phyloP scores from a whole-genome alignment of 2,329 filamentous ascomycete species.

The Sarocladiaceae sp. region DNA sequence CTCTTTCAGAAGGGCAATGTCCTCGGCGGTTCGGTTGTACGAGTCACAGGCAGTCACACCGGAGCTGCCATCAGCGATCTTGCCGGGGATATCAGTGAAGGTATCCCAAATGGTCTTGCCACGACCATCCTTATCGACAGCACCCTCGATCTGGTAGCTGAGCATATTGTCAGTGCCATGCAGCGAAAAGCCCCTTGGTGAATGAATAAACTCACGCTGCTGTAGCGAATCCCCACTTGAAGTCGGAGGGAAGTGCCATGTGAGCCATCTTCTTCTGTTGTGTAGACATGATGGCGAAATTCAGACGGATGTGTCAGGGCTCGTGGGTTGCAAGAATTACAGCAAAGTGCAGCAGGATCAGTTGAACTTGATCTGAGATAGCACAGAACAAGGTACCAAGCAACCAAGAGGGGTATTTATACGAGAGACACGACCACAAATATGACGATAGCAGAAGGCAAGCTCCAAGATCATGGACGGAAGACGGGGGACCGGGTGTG shows the following conservation, averaged over 20 bases:
- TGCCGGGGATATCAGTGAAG: conserved; percentile 77
- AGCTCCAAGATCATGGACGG: conserved; percentile 4
- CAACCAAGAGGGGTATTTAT: conserved; percentile 6
- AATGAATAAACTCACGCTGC: conserved; percentile 52
- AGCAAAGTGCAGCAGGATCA: not conserved
- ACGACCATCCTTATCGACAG: conserved; percentile 68
- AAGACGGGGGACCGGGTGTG: conserved; percentile 7
- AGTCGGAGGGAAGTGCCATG: conserved; percentile 56
- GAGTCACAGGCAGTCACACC: conserved; percentile 82
- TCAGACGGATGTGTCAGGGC: no score
- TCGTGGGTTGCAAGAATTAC: not conserved
- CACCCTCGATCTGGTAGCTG: conserved; percentile 87
- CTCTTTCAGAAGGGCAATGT: conserved; percentile 72
- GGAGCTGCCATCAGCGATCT: conserved; percentile 73
- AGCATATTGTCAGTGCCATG: not conserved
- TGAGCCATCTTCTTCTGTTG: conserved; percentile 9
- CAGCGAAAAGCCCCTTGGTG: no score
- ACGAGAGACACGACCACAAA: not conserved
- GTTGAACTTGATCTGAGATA: not conserved
- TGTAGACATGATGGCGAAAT: conserved; percentile 38
- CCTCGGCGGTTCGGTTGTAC: conserved; percentile 73
- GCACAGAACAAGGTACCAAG: not conserved
- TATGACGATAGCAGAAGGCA: not conserved
- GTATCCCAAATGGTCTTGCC: conserved; percentile 84
- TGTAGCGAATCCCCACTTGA: conserved; percentile 77